Conservation (phyloP, 495 filamentous ascomycete species). For the Penicillium bialowiezense region DNA sequence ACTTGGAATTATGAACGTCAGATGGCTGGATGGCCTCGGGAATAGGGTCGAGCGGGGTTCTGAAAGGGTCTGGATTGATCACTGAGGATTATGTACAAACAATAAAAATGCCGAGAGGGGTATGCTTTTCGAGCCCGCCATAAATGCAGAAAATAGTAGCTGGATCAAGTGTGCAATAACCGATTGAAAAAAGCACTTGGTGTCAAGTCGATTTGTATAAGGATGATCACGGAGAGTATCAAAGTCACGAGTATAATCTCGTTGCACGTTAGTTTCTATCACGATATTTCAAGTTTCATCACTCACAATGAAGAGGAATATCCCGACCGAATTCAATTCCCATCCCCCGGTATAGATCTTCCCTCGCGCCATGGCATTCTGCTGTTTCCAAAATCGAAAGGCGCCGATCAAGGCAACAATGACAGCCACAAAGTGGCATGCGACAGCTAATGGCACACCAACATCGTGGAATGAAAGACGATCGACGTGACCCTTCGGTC, state of each 20-base stretch:
- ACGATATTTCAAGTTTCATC: background rate
- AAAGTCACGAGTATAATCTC: constrained; percentile 29
- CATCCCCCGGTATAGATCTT: constrained; percentile 65
- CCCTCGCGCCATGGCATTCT: constrained; percentile 63
- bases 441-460: constrained; percentile 61
- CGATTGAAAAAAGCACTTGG: constrained; percentile 5
- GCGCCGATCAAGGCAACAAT: constrained; percentile 55
- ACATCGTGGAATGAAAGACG: constrained; percentile 59
- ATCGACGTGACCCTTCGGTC: constrained; percentile 25
- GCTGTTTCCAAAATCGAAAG: constrained; percentile 66
- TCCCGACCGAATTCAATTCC: constrained; percentile 59
- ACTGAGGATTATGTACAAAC: no score
- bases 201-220: constrained; percentile 21
- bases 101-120: no score
- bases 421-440: constrained; percentile 58
- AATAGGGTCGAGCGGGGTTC: no score
- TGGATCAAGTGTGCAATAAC: constrained; percentile 2
- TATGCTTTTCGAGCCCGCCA: no score
- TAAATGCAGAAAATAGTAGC: no score
- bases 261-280: background rate
- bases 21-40: no score
- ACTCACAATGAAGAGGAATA: constrained; percentile 49
- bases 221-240: constrained; percentile 28
- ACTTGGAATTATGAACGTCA: no score
- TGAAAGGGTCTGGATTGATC: no score